phyloP scores from a whole-genome alignment of 2,329 filamentous ascomycete species.

The Cladorrhinum sp. region DNA sequence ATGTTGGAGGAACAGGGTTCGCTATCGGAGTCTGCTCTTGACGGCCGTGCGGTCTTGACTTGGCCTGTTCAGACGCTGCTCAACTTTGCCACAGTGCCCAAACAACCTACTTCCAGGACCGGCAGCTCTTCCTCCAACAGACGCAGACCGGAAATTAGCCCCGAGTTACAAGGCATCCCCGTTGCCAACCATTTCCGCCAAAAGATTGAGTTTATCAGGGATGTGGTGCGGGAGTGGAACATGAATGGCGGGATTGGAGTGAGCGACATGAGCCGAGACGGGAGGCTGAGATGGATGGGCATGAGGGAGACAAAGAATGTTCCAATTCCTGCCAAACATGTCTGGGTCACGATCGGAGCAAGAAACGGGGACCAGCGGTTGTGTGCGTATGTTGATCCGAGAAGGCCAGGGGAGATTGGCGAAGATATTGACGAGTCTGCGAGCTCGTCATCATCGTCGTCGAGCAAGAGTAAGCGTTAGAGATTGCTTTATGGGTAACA shows the following conservation, averaged over 20 bases:
- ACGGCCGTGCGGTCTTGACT: conserved; percentile 67
- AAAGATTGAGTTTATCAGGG: conserved; percentile 71
- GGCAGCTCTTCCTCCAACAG: conserved; percentile 45
- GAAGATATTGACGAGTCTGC: conserved; percentile 50
- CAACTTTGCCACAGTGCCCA: conserved; percentile 56
- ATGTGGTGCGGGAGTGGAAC: conserved; percentile 69
- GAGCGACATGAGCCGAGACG: conserved; percentile 55
- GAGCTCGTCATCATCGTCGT: background rate
- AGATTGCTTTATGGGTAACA: background rate
- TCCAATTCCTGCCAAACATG: conserved; percentile 57
- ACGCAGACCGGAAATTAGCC: conserved; percentile 58
- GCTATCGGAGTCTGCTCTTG: conserved; percentile 67
- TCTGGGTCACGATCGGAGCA: conserved; percentile 67
- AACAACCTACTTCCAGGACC: conserved; percentile 40
- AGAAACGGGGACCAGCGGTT: conserved; percentile 56
- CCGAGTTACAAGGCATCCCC: conserved; percentile 61
- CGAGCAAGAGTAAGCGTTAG: background rate
- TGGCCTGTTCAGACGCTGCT: conserved; percentile 72
- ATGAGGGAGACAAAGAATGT: conserved; percentile 53
- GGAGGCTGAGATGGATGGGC: conserved; percentile 57
- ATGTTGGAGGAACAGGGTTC: conserved; percentile 62
- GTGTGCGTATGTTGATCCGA: conserved; percentile 55
- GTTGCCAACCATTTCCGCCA: conserved; percentile 69
- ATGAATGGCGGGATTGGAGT: conserved; percentile 67
- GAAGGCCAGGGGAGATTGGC: conserved; percentile 51